Conservation (phyloP, 176 grass and related monocot genomes). For the Musa acuminata region DNA sequence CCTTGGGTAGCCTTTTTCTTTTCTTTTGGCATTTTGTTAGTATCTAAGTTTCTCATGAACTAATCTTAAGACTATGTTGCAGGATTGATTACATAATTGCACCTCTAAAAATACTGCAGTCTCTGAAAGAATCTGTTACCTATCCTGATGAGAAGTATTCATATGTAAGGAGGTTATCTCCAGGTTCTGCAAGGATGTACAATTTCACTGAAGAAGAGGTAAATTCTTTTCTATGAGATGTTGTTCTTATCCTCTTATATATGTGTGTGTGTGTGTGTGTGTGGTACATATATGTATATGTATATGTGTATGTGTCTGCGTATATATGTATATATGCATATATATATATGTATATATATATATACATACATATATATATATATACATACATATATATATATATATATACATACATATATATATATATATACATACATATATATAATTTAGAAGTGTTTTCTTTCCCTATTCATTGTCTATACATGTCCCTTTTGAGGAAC, state of each 20-base stretch:
- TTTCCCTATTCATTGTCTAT: neutral
- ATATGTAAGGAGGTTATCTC: slow-evolving; percentile 59
- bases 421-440: neutral
- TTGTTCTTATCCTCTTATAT: neutral
- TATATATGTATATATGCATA: no score
- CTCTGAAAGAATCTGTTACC: slow-evolving; percentile 64
- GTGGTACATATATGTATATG: no score
- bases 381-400: neutral
- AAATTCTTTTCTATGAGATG: neutral
- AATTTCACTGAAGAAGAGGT: slow-evolving; percentile 87
- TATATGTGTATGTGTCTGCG: no score
- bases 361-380: neutral
- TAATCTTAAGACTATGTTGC: slow-evolving; percentile 17
- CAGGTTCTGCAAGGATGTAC: slow-evolving; percentile 49
- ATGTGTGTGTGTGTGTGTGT: no score
- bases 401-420: neutral
- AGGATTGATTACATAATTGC: slow-evolving; percentile 97
- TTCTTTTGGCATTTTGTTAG: slow-evolving; percentile 7
- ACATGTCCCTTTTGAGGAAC: no score
- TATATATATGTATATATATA: neutral
- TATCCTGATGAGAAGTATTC: slow-evolving; percentile 73
- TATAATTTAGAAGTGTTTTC: neutral
- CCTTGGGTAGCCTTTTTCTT: slow-evolving; percentile 49
- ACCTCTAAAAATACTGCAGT: slow-evolving; percentile 80
- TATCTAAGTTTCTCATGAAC: neutral